These are phyloP conservation scores for Cyclotella sp. DNA, from an alignment of 108 stramenopile genomes.

Conservation along the genomic window DNA sequence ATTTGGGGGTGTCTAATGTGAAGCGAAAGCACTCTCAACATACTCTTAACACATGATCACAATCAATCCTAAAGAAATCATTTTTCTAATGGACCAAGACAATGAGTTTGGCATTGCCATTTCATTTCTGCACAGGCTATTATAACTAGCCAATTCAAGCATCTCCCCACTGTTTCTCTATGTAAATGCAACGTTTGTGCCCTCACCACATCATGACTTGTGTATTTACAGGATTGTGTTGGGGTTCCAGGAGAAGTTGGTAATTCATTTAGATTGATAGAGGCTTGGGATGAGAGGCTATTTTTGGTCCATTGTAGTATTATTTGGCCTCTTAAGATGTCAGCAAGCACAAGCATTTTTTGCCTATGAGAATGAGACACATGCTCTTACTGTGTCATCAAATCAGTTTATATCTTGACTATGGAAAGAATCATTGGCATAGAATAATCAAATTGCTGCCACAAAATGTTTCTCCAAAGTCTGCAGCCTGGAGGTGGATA, in stretches of 20 bases:
- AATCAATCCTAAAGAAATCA: slow-evolving; percentile 89
- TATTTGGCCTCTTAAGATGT: too few relatives aligned
- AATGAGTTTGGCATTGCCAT: slow-evolving; percentile 71
- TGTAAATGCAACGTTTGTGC: slow-evolving; percentile 78
- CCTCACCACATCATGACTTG: slow-evolving; percentile 74
- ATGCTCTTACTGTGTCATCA: too few relatives aligned
- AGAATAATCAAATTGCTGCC: too few relatives aligned
- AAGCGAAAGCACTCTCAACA: too few relatives aligned
- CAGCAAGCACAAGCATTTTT: too few relatives aligned
- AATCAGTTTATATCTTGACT: too few relatives aligned
- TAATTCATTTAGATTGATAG: slow-evolving; percentile 88
- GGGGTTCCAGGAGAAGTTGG: slow-evolving; percentile 78
- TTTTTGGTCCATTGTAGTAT: background rate
- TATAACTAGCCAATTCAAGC: slow-evolving; percentile 36
- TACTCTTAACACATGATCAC: too few relatives aligned
- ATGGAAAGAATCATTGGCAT: too few relatives aligned
- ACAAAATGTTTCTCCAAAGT: too few relatives aligned
- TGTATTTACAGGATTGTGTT: slow-evolving; percentile 80
- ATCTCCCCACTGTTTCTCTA: slow-evolving; percentile 77
- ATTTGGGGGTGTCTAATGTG: too few relatives aligned
- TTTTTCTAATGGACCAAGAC: slow-evolving; percentile 73
- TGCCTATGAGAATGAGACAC: too few relatives aligned
- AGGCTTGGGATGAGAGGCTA: slow-evolving; percentile 74
- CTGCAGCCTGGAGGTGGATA: too few relatives aligned
- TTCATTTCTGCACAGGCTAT: slow-evolving; percentile 75